Evolutionary conservation across 306 rosid genomes (phyloP).

Genomic region (Heteromeles arbutifolia): DNA sequence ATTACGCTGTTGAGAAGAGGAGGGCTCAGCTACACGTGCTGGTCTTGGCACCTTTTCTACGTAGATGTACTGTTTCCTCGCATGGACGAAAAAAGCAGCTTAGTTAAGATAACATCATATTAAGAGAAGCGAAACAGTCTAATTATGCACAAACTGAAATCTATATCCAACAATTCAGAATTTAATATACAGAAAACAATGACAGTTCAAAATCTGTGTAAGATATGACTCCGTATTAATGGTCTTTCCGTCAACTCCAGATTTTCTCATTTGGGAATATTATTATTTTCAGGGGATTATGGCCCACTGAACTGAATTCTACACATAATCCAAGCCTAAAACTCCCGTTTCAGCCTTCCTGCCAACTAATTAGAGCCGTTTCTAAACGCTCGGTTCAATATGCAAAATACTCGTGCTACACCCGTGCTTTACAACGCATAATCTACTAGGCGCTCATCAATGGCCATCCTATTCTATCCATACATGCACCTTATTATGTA

Average conservation of each 20-base stretch:
- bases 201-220: not conserved
- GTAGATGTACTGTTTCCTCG: conserved; percentile 10
- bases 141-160: not conserved
- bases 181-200: not conserved
- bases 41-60: not conserved
- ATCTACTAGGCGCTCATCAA: not conserved
- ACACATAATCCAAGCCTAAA: not conserved
- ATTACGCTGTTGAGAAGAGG: not conserved
- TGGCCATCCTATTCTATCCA: not conserved
- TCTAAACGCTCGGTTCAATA: not conserved
- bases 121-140: not conserved
- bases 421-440: not conserved
- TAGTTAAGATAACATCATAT: not conserved
- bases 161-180: not conserved
- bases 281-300: not conserved
- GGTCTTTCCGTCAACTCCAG: not conserved
- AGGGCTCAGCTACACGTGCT: not conserved
- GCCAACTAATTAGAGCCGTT: not conserved
- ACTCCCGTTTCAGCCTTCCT: not conserved
- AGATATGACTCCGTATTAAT: not conserved
- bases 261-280: not conserved
- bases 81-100: not conserved
- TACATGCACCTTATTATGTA: not conserved
- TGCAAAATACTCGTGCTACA: not conserved
- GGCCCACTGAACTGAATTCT: not conserved